phyloP scores from a whole-genome alignment of 164 flowering plant genomes.

The Liquidambar formosana region DNA sequence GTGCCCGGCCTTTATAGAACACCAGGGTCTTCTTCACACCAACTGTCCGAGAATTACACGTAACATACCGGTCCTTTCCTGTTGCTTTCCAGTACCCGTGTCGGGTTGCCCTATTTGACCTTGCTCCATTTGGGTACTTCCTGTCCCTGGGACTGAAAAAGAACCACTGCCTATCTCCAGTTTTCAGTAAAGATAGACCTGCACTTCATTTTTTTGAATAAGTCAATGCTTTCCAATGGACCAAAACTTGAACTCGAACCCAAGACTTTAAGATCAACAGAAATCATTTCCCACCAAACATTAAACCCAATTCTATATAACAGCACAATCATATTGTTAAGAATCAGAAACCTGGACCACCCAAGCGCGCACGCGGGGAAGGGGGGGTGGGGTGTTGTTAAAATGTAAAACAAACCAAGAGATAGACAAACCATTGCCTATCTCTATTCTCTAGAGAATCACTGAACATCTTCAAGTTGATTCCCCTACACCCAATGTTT shows the following conservation, averaged over 20 bases:
- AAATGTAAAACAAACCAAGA: neutral
- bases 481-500: neutral
- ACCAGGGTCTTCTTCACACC: slow-evolving; percentile 89
- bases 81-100: slow-evolving; percentile 97
- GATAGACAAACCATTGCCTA: neutral
- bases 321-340: no score
- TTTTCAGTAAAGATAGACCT: slow-evolving; percentile 55
- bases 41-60: slow-evolving; percentile 52
- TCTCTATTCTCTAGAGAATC: neutral
- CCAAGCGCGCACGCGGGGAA: no score
- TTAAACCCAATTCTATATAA: no score
- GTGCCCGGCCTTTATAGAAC: slow-evolving; percentile 87
- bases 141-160: slow-evolving; percentile 86
- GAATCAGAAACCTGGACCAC: no score
- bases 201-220: neutral
- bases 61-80: slow-evolving; percentile 78
- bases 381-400: no score
- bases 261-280: neutral
- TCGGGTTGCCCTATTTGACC: slow-evolving; percentile 77
- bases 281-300: neutral
- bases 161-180: slow-evolving; percentile 92
- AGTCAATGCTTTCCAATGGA: no score
- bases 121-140: slow-evolving; percentile 82
- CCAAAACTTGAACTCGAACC: neutral
- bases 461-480: neutral